Evolutionary conservation across 257 asterid genomes (phyloP).

Genomic region (Apocynum venetum): DNA sequence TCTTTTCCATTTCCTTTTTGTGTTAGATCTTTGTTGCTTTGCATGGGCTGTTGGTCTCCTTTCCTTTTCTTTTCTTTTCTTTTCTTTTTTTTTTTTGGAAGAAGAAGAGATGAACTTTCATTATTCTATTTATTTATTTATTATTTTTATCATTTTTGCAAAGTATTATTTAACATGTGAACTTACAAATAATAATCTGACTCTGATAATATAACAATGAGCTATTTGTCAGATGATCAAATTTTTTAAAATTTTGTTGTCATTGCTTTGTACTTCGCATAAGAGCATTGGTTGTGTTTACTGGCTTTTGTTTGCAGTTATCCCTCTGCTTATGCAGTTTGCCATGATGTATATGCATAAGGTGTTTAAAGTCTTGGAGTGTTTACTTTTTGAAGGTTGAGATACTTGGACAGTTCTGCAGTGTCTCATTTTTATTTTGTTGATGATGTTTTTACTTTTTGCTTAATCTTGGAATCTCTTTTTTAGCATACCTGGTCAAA

Average conservation of each 20-base stretch:
- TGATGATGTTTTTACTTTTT: slow-evolving; percentile 1
- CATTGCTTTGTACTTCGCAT: not conserved
- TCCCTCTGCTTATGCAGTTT: not conserved
- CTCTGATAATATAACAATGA: not conserved
- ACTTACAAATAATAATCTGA: no score
- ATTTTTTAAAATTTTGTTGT: not conserved
- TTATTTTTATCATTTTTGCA: no score
- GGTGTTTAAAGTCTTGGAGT: not conserved
- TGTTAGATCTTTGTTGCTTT: not conserved
- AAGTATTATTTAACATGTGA: no score
- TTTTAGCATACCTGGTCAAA: not conserved
- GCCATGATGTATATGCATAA: no score
- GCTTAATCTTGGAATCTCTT: not conserved
- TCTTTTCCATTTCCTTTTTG: no score
- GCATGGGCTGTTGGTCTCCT: not conserved
- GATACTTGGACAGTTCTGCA: not conserved
- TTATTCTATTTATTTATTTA: no score
- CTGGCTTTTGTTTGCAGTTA: not conserved
- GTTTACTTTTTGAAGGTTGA: not conserved
- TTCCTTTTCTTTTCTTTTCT: no score
- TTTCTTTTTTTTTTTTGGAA: no score
- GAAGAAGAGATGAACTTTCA: no score
- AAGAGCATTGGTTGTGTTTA: not conserved
- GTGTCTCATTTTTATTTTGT: not conserved
- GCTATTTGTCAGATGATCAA: not conserved